Conservation (phyloP, 345 rosid species). For the Raphanus raphanistrum region DNA sequence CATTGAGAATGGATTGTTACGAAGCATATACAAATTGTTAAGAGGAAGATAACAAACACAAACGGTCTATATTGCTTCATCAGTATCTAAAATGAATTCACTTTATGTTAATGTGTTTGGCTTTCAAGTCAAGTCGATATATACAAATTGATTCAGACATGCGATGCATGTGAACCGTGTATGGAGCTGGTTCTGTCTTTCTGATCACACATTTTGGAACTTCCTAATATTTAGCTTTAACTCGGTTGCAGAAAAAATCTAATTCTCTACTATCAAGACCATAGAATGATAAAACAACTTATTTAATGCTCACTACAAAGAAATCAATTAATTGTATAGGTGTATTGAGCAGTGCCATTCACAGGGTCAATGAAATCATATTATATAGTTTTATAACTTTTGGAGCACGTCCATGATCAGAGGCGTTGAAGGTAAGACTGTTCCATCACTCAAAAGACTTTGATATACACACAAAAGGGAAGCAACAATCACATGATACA, state of each 20-base stretch:
- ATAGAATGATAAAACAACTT: background rate
- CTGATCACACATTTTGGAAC: background rate
- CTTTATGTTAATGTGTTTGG: background rate
- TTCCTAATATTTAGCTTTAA: background rate
- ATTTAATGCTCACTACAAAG: background rate
- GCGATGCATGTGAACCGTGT: conserved; percentile 3
- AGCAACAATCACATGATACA: conserved; percentile 19
- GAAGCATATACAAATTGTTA: background rate
- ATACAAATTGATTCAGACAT: background rate
- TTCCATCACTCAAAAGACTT: conserved; percentile 26
- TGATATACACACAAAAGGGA: conserved; percentile 34
- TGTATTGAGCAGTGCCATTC: background rate
- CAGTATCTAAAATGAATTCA: background rate
- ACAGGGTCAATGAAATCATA: background rate
- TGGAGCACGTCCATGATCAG: background rate
- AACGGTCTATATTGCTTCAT: background rate
- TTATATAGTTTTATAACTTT: background rate
- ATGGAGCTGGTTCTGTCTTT: background rate
- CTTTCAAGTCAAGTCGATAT: background rate
- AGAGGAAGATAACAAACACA: background rate
- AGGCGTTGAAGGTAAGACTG: conserved; percentile 13
- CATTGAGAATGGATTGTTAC: conserved; percentile 1
- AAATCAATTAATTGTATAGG: background rate
- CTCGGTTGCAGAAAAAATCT: background rate
- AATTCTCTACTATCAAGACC: background rate